Evolutionary conservation across 768 basidiomycete species (phyloP).

Genomic region (Pisolithus marmoratus): DNA sequence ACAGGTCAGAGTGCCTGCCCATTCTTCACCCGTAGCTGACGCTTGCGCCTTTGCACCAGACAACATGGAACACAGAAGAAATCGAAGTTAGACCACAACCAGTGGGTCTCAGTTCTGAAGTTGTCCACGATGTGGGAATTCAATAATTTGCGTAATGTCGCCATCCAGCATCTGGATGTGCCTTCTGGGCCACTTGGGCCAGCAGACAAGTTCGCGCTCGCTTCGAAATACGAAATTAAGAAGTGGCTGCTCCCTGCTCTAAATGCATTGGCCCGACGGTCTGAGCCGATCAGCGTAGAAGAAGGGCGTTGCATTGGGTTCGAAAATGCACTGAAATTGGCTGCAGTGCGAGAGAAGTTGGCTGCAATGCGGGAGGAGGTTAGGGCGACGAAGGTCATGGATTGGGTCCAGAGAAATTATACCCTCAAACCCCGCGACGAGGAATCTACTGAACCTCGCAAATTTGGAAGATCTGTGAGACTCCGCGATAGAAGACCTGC

Average conservation of each 20-base stretch:
- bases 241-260: not conserved
- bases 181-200: not conserved
- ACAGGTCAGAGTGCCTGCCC: constrained; percentile 4
- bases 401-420: not conserved
- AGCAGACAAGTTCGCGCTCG: not conserved
- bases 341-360: not conserved
- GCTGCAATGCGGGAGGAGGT: too few relatives aligned
- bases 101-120: not conserved
- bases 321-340: not conserved
- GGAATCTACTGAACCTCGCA: too few relatives aligned
- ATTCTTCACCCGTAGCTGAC: not conserved
- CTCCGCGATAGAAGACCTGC: too few relatives aligned
- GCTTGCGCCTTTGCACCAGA: not conserved
- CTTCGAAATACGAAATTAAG: not conserved
- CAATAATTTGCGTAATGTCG: not conserved
- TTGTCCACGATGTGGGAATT: not conserved
- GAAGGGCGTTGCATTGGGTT: not conserved
- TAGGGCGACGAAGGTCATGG: not conserved
- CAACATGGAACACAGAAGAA: not conserved
- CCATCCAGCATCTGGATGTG: not conserved
- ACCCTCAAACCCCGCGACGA: too few relatives aligned
- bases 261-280: not conserved
- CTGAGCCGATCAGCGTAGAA: not conserved
- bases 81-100: not conserved
- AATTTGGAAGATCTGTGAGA: too few relatives aligned